phyloP scores from a whole-genome alignment of 2,329 filamentous ascomycete genomes.

The Beauveria australis region DNA sequence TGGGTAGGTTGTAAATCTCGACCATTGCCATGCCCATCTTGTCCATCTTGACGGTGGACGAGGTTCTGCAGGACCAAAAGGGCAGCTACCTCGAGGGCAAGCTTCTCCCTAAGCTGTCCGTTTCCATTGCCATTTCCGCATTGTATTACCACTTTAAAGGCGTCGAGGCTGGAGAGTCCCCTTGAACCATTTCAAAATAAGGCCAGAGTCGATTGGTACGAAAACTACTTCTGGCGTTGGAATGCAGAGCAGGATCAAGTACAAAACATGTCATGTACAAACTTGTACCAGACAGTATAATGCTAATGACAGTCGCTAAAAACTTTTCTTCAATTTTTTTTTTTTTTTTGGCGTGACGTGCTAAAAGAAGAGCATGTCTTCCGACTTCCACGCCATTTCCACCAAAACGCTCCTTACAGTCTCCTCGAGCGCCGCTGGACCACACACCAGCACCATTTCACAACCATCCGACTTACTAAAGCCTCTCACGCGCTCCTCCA shows the following conservation, averaged over 20 bases:
- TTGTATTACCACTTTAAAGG: conserved; percentile 41
- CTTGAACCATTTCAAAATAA: neutral
- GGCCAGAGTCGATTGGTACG: neutral
- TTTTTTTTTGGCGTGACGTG: too few species aligned
- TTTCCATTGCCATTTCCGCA: conserved; percentile 28
- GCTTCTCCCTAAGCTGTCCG: too few species aligned
- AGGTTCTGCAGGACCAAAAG: conserved; percentile 45
- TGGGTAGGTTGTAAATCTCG: conserved; percentile 44
- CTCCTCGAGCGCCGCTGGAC: conserved; percentile 67
- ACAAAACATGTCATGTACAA: neutral
- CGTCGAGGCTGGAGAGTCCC: conserved; percentile 14
- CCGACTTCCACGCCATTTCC: conserved; percentile 61
- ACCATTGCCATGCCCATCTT: conserved; percentile 75
- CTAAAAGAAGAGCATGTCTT: conserved; percentile 69
- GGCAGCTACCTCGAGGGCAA: too few species aligned
- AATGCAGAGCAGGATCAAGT: neutral
- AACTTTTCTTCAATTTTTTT: too few species aligned
- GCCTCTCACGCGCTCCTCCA: conserved; percentile 49
- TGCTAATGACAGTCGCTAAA: neutral
- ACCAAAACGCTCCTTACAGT: conserved; percentile 44
- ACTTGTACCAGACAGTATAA: neutral
- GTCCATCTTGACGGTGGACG: conserved; percentile 77
- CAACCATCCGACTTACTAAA: conserved; percentile 29
- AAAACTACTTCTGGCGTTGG: neutral
- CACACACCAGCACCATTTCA: conserved; percentile 69